A percentile compares a stretch with the other conserved stretches of the same genome.
Conservation (phyloP, 2,329 filamentous ascomycete species). For the Alternaria atra region DNA sequence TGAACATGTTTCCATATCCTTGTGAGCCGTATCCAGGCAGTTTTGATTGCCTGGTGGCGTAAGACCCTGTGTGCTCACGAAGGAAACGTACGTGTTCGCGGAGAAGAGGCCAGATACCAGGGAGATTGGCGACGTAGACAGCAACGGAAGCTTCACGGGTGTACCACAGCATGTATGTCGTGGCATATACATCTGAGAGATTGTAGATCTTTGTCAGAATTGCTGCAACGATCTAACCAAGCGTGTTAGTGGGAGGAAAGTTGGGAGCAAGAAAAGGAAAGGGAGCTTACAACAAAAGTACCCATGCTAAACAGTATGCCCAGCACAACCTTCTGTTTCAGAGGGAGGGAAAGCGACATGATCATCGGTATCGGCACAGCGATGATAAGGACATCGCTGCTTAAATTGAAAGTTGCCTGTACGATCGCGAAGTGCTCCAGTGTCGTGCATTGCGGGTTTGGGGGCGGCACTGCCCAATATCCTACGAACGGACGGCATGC, state of each 20-base stretch:
- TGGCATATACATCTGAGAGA: constrained; percentile 53
- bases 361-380: constrained; percentile 65
- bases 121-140: constrained; percentile 63
- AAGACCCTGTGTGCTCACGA: constrained; percentile 33
- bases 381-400: constrained; percentile 68
- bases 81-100: constrained; percentile 54
- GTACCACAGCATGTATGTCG: constrained; percentile 60
- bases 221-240: constrained; percentile 49
- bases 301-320: constrained; percentile 61
- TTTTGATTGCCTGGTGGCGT: constrained; percentile 20
- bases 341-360: constrained; percentile 59
- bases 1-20: constrained; percentile 28
- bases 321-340: constrained; percentile 64
- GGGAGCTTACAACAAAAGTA: constrained; percentile 56
- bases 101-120: constrained; percentile 63
- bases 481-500: constrained; percentile 63
- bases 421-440: constrained; percentile 66
- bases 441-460: constrained; percentile 65
- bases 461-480: constrained; percentile 67
- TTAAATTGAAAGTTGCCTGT: constrained; percentile 67
- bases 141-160: constrained; percentile 63
- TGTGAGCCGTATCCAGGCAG: constrained; percentile 29
- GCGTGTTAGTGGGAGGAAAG: constrained; percentile 6
- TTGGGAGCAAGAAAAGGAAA: neutral
- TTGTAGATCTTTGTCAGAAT: constrained; percentile 62